Base-by-base conservation (phyloP, 331 rosid species). In the Telfairia occidentalis region DNA sequence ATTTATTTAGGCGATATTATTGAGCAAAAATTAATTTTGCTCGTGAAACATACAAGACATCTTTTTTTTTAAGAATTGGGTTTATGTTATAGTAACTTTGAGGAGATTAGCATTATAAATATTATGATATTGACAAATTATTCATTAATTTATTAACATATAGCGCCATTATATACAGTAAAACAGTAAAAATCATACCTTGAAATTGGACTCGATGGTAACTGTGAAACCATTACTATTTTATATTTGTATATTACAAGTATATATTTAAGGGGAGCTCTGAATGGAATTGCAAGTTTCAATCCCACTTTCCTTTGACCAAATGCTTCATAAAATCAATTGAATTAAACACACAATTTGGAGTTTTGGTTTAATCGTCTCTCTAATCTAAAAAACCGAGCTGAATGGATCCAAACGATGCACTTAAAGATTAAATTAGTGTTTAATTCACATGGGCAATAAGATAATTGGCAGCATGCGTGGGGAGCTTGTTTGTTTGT, bases 401-500 rank as follows among this genome's bases (percentile, higher is more conserved):
- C 15, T 63, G 11, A n/a, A 16, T 40, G 11, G 52, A 66, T 66
- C 73, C 52, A 66, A 66, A n/a, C 5, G 53, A 67, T 42, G 35
- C 53, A 42, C 19, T 42, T 38, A 42, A 23, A 9, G n/a, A 38
- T 65, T 35, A 65, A 65, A 65, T 35, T 38, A 65, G 26, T 65
- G 29, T 9, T 35, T 38, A 65, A 65, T 65, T 35, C 72, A 65
- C 72, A 65, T 65, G 72, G 72, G 72, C 50, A 38, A 35, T n/a
- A 19, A 21, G 52, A 65, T 50, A 37, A 65, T 10, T 21, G 73
- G 73, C 73, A 65, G 50, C 50, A 65, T 65, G 50, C 73, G 73
- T 65, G 73, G 72, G 71, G 8, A 19, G 29, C 19, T 65, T 65
- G 72, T 65, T 65, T 65, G 5, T 37, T 38, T 65, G 11, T 11